A percentile compares a stretch with the other conserved stretches of the same genome.
Evolutionary conservation across 2,329 filamentous ascomycete species (phyloP).

Genomic region (Chrysosporium keratinophilum): DNA sequence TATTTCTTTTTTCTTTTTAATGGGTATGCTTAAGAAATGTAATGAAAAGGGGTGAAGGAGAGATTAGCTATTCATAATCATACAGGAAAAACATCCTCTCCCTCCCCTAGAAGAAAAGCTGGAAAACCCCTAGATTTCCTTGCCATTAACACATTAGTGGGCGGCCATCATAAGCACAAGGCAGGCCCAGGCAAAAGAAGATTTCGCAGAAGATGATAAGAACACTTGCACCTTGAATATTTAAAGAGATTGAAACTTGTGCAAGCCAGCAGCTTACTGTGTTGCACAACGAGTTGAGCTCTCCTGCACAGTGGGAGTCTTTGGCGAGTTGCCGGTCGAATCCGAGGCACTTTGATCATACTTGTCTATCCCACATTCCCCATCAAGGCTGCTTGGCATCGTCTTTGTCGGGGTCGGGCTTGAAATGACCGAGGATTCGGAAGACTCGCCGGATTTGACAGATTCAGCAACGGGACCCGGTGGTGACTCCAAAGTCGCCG

Average conservation of each 20-base stretch:
- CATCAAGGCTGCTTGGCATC: neutral
- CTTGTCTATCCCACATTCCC: neutral
- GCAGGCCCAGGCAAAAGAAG: neutral
- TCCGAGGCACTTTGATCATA: neutral
- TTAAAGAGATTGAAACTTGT: too few relatives aligned
- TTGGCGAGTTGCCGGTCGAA: conserved; percentile 5
- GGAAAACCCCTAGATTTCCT: neutral
- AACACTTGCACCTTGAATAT: too few relatives aligned
- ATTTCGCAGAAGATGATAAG: too few relatives aligned
- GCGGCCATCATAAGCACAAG: neutral
- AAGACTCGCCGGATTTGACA: neutral
- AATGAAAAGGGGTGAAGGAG: too few relatives aligned
- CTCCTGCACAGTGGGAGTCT: conserved; percentile 4
- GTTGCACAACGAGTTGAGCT: conserved; percentile 6
- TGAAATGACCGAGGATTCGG: neutral
- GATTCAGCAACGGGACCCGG: neutral
- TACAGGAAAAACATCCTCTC: too few relatives aligned
- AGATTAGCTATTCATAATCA: too few relatives aligned
- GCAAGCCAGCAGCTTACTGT: neutral
- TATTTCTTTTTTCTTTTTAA: neutral
- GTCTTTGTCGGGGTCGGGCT: neutral
- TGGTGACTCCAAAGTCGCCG: neutral
- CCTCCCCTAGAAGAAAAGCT: neutral
- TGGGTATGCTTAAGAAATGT: too few relatives aligned
- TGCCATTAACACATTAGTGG: neutral